Percentiles rank a stretch among this genome's conserved stretches.
Conservation (phyloP, 495 filamentous ascomycete species). For the Venustampulla echinocandica region DNA sequence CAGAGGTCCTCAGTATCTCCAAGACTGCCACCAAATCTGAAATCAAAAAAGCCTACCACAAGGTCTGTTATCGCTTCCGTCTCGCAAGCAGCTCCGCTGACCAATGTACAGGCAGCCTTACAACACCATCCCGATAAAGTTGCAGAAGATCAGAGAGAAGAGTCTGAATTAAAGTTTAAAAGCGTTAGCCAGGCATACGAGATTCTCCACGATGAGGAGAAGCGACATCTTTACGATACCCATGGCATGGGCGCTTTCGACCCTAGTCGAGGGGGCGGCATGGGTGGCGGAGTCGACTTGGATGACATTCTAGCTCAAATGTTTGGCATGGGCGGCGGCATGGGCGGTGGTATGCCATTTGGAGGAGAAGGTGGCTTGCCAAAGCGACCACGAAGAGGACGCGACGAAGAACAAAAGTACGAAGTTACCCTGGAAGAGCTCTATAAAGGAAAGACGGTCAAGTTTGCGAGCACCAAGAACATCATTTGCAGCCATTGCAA, state of each 20-base stretch:
- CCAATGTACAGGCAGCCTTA: slow-evolving; percentile 60
- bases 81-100: slow-evolving; percentile 16
- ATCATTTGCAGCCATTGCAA: slow-evolving; percentile 81
- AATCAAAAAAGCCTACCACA: slow-evolving; percentile 96
- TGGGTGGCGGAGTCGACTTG: slow-evolving; percentile 65
- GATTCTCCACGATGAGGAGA: slow-evolving; percentile 93
- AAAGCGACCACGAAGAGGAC: slow-evolving; percentile 58
- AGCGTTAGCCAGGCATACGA: slow-evolving; percentile 88
- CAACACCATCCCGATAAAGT: slow-evolving; percentile 94
- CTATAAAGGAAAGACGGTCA: slow-evolving; percentile 97
- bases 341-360: slow-evolving; percentile 33
- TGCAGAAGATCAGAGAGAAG: slow-evolving; percentile 70
- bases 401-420: slow-evolving; percentile 82
- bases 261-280: slow-evolving; percentile 46
- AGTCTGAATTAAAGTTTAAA: slow-evolving; percentile 87
- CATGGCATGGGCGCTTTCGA: slow-evolving; percentile 97
- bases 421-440: slow-evolving; percentile 85
- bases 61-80: slow-evolving; percentile 44
- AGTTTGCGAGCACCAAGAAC: slow-evolving; percentile 89
- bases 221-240: slow-evolving; percentile 80
- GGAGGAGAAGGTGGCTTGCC: slow-evolving; percentile 39
- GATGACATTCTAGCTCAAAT: slow-evolving; percentile 89
- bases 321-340: slow-evolving; percentile 69
- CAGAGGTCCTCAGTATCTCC: slow-evolving; percentile 69
- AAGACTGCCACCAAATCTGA: slow-evolving; percentile 66